Evolutionary conservation across 208 protist genomes (phyloP), one percentile per base, ranked within the genome.

Genomic region (Strigomonas oncopelti): DNA sequence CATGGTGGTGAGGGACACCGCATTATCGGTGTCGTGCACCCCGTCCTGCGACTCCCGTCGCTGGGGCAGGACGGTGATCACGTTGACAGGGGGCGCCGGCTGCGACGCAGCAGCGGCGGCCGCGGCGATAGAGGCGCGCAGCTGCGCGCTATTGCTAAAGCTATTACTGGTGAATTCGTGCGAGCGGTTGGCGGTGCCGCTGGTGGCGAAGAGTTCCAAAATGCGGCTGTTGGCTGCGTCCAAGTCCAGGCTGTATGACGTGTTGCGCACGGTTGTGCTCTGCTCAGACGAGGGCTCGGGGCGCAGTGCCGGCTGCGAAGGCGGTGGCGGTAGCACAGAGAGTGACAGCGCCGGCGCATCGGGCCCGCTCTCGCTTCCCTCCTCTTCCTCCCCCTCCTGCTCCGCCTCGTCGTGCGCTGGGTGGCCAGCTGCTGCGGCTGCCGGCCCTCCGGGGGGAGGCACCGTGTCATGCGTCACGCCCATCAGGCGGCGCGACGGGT

Each of bases 211-310:
- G 36, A 84, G 71, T 14, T 61, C 78, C 20, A 72, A 36, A 25
- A 84, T 80, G 53, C 79, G 74, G 25, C 58, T 65, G 7, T 67
- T 77, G 45, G 77, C 63, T 8, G 45, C 68, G 2, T 73, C 75
- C 18, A 80, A 29, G 48, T 34, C 16, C 25, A n/a, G 54, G 20
- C 53, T 62, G 61, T 31, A 38, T 5, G 27, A 29, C 28, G 32
- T 24, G 24, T 27, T 9, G 5, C 9, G 25, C 28, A 46, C 1
- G 8, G n/a, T n/a, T n/a, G 42, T 48, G 42, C 42, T 48, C 1
- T 20, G 42, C 42, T 48, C 42, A 14, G 42, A 48, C 42, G 42
- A 48, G 13, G 42, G 42, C 16, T 48, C 42, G 11, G 42, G 42
- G 5, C 7, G 55, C 31, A 27, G 1, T 46, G 36, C 58, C 11